Conservation (phyloP, 805 yeast genomes). For the Yamadazyma akitaensis region DNA sequence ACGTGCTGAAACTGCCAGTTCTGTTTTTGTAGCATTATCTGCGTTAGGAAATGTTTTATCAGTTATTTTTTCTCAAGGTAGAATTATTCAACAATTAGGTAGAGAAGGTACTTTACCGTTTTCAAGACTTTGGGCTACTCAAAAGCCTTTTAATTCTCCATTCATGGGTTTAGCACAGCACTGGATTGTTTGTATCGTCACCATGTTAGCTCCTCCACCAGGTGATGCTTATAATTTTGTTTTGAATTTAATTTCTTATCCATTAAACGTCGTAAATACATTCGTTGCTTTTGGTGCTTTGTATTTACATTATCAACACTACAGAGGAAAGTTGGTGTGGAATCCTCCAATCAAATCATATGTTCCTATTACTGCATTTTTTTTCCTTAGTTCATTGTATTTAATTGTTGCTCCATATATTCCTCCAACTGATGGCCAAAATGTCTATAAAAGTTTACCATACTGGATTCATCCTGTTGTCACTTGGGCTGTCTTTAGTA, state of each 20-base stretch:
- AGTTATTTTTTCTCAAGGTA: conserved; percentile 78
- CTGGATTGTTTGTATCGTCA: conserved; percentile 69
- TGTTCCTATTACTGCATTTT: conserved; percentile 59
- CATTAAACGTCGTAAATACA: conserved; percentile 72
- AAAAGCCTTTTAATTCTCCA: conserved; percentile 73
- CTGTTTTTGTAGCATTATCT: conserved; percentile 76
- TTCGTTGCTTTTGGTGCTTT: conserved; percentile 62
- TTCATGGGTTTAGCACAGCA: conserved; percentile 71
- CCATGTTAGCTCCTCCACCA: conserved; percentile 78
- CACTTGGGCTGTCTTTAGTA: conserved; percentile 70
- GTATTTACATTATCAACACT: conserved; percentile 50
- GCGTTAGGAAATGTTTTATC: conserved; percentile 81
- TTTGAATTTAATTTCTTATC: conserved; percentile 75
- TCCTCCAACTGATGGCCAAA: conserved; percentile 65
- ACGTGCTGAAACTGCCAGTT: conserved; percentile 65
- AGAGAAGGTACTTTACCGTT: conserved; percentile 81
- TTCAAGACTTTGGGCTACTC: conserved; percentile 65
- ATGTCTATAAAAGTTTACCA: conserved; percentile 67
- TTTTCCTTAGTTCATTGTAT: conserved; percentile 62
- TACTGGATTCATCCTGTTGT: conserved; percentile 80
- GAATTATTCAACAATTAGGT: conserved; percentile 76
- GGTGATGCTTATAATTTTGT: conserved; percentile 86
- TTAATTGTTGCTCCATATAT: conserved; percentile 74
- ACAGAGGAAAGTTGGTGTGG: conserved; percentile 56
- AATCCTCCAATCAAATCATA: conserved; percentile 69